Base-by-base conservation (phyloP, 352 stramenopile species). In the Phytophthora europaea region DNA sequence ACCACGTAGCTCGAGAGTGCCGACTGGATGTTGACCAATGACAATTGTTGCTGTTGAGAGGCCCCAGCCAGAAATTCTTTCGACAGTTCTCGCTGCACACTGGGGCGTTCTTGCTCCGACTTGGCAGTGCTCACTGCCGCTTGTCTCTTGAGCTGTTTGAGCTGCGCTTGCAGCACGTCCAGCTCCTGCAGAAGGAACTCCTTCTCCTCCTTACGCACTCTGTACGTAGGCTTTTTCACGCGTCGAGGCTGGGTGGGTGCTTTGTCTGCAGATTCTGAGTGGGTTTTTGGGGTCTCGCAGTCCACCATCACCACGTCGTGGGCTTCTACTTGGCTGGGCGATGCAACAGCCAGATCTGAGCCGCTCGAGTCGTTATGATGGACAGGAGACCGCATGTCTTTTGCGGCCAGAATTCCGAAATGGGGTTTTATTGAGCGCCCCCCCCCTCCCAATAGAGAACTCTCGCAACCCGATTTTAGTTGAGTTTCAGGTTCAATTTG, bases 131-230 rank as follows among this genome's bases (percentile, higher is more conserved):
- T 54, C 3, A 52, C 51, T 2, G 61, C 56, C 12, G 53, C 55
- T 9, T 82, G 55, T 20, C 48, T 48, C 34, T 75, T 60, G 12
- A 85, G 66, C 56, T 64, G 71, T 9, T 70, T 67, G n/a, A 80
- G 51, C 54, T 85, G 68, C 33, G 57, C 20, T 52, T 82, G 60
- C 4, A 77, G 64, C 31, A 70, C 40, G 22, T 75, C 65, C 33
- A 82, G n/a, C 54, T 84, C 67, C 53, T 78, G 67, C 5, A 81
- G 45, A n/a, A 82, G 66, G 26, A 55, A 31, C 18, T 61, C 69
- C 40, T 85, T 85, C 71, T 83, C 75, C 50, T 85, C 78, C 53
- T 81, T 81, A 4, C 74, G 70, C 12, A 57, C 57, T 15, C 47
- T 18, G 58, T 81, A 75, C 3, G 74, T 81, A 18, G 70, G 4